Evolutionary conservation across 192 early-diverging fungal genomes (phyloP), one percentile per base, ranked within the genome.

Genomic region (Allomyces macrogynus): DNA sequence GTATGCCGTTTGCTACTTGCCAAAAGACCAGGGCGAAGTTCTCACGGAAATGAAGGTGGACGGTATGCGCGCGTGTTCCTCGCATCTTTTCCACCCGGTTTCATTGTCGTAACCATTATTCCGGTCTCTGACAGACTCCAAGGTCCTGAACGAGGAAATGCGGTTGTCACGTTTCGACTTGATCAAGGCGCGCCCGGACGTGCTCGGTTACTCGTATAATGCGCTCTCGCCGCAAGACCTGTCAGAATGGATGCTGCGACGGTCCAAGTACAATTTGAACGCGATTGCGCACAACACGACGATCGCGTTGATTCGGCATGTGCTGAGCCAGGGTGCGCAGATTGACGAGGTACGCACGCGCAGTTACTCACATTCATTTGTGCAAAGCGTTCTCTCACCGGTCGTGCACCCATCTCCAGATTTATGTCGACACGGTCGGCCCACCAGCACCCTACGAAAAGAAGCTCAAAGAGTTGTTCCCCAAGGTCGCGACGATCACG

Each of bases 401-500:
- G 32, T 40, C 32, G 7, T 40, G 5, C 32, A 40, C 3, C 32
- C 32, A 8, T 64, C 32, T 27, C n/a, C 64, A 85, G 75, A 83
- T 98, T 43, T 97, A 85, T 74, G 81, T 99, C 3, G 96, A 99
- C 73, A 95, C 96, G 0, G 94, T 99, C 23, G 96, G 96, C 0
- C 88, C 90, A 3, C 87, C 94, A 7, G 80, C 78, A 54, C 70
- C 82, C n/a, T 97, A 99, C 70, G 84, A 92, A 57, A 75, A 40
- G 14, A 91, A 93, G 54, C 80, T 99, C 1, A 69, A 77, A 10
- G 70, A 69, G 14, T 61, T 83, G 8, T 97, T 99, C 67, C 92
- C 91, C 0, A 75, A 73, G 0, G 81, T 92, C 26, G 67, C 77
- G 1, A 40, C 32, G 7, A 86, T 99, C 42, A 87, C 84, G 0